Evolutionary conservation across 148 eudicot species (phyloP).

Genomic region (Fagopyrum tataricum): DNA sequence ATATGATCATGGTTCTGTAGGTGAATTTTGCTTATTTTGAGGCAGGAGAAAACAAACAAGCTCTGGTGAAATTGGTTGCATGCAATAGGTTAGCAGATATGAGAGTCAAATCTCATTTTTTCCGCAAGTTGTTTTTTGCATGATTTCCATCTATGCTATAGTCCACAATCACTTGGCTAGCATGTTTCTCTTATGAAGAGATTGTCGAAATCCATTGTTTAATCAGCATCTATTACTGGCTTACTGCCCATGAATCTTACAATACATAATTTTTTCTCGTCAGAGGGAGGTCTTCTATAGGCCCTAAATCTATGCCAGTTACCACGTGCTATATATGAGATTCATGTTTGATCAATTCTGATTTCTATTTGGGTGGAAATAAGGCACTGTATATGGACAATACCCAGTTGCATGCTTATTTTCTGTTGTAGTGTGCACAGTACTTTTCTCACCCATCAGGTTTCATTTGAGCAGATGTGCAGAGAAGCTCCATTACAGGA

Average conservation of each 20-base stretch:
- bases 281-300: neutral
- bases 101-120: neutral
- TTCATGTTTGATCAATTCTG: too few species aligned
- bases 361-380: neutral
- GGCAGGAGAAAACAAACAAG: slow-evolving; percentile 89
- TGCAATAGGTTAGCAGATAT: slow-evolving; percentile 57
- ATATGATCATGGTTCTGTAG: slow-evolving; percentile 27
- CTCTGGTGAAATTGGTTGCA: slow-evolving; percentile 80
- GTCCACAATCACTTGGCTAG: neutral
- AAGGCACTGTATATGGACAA: neutral
- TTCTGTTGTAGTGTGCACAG: neutral
- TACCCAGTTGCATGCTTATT: neutral
- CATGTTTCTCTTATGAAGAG: neutral
- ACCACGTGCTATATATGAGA: neutral
- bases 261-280: too few species aligned
- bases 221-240: neutral
- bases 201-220: neutral
- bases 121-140: neutral
- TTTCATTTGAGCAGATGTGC: slow-evolving; percentile 15
- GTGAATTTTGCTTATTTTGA: slow-evolving; percentile 82
- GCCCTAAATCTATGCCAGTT: neutral
- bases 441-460: neutral
- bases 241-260: too few species aligned
- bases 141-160: neutral
- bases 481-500: slow-evolving; percentile 16